Percentiles rank a stretch among this genome's conserved stretches.
phyloP scores from a whole-genome alignment of 148 eudicot genomes.

The Arbutus unedo region DNA sequence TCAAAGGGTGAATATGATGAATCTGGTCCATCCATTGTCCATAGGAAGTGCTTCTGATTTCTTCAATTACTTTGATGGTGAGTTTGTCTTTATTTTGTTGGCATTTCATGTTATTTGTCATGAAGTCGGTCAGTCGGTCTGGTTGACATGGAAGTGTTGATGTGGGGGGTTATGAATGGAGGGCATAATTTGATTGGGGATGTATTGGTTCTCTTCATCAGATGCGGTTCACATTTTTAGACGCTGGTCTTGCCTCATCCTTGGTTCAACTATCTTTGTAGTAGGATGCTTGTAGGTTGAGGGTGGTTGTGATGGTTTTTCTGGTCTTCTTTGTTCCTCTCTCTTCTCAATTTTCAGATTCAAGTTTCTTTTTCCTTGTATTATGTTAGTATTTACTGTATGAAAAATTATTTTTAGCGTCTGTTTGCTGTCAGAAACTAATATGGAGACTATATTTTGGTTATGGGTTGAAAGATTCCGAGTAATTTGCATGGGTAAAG shows the following conservation, averaged over 20 bases:
- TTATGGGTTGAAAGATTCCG: conserved; percentile 11
- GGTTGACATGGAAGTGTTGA: conserved; percentile 12
- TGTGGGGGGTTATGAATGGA: conserved; percentile 11
- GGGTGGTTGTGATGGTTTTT: conserved; percentile 27
- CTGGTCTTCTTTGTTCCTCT: neutral
- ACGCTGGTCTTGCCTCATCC: conserved; percentile 8
- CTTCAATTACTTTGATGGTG: conserved; percentile 15
- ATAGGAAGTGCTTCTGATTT: conserved; percentile 38
- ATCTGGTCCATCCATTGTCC: conserved; percentile 39
- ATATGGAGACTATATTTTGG: neutral
- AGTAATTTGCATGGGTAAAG: neutral
- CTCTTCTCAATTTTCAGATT: neutral
- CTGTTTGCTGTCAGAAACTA: conserved; percentile 17
- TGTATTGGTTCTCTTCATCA: neutral
- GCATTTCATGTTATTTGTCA: conserved; percentile 16
- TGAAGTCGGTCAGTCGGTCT: conserved; percentile 19
- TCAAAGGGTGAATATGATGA: conserved; percentile 34
- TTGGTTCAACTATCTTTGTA: conserved; percentile 16
- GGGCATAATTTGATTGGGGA: conserved; percentile 12
- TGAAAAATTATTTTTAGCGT: conserved; percentile 23
- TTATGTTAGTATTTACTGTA: conserved; percentile 27
- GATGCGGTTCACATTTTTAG: conserved; percentile 9
- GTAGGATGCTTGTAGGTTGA: conserved; percentile 28
- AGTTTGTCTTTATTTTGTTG: conserved; percentile 15
- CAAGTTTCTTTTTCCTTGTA: conserved; percentile 6